These are phyloP conservation scores for Purshia tridentata DNA, from an alignment of 306 rosid genomes.

Conservation along the genomic window DNA sequence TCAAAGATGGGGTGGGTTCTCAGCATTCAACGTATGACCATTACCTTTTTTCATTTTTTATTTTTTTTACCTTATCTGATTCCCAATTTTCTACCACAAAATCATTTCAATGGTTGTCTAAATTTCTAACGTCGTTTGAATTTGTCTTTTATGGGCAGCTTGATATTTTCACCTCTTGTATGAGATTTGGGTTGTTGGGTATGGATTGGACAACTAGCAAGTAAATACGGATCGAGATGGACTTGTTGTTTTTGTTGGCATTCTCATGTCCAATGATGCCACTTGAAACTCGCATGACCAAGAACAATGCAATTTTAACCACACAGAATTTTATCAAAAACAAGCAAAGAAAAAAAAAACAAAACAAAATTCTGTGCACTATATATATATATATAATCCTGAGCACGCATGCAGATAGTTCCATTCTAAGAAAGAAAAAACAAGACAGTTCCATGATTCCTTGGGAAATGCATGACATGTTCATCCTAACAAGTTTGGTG, in stretches of 20 bases:
- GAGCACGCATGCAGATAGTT: no score
- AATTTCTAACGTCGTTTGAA: conserved; percentile 10
- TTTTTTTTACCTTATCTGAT: conserved; percentile 17
- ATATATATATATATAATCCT: no score
- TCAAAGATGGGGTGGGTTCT: no score
- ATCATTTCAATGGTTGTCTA: conserved; percentile 35
- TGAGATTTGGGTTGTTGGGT: conserved; percentile 12
- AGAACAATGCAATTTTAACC: no score
- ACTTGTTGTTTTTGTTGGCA: conserved; percentile 3
- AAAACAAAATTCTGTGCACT: no score
- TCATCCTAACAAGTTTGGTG: no score
- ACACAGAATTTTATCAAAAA: no score
- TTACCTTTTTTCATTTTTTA: conserved; percentile 15
- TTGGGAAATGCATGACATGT: no score
- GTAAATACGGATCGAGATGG: conserved; percentile 5
- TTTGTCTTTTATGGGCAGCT: conserved; percentile 29
- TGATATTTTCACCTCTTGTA: conserved; percentile 7
- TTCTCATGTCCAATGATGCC: neutral
- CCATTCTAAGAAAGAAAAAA: no score
- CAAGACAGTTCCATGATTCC: no score
- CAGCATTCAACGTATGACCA: conserved; percentile 28
- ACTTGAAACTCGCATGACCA: no score
- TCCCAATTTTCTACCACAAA: conserved; percentile 26
- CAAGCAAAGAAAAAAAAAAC: no score
- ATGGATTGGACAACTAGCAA: conserved; percentile 23